Percentiles rank a stretch among this genome's conserved stretches.
Evolutionary conservation across 2,329 filamentous ascomycete genomes (phyloP).

Genomic region (Xylariaceae sp.): DNA sequence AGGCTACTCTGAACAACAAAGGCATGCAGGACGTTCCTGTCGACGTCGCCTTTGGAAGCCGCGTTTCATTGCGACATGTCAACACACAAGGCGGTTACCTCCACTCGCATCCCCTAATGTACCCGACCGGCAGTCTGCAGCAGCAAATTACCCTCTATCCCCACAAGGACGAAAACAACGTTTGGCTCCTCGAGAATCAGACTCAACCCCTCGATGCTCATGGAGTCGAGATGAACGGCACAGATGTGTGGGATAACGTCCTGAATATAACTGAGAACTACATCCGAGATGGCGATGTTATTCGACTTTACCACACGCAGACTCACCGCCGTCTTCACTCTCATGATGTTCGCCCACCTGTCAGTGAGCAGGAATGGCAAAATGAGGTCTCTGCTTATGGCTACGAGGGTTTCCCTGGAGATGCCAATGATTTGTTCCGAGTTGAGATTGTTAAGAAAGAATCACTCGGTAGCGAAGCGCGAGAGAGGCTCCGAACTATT

Average conservation of each 20-base stretch:
- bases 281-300: slow-evolving; percentile 73
- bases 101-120: slow-evolving; percentile 96
- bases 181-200: slow-evolving; percentile 92
- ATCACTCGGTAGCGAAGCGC: slow-evolving; percentile 73
- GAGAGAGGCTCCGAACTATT: slow-evolving; percentile 84
- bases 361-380: slow-evolving; percentile 89
- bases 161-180: slow-evolving; percentile 98
- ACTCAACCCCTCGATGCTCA: slow-evolving; percentile 80
- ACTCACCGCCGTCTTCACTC: slow-evolving; percentile 92
- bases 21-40: slow-evolving; percentile 92
- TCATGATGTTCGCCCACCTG: slow-evolving; percentile 83
- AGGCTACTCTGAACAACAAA: slow-evolving; percentile 94
- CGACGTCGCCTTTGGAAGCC: slow-evolving; percentile 85
- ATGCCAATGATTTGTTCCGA: slow-evolving; percentile 94
- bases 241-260: slow-evolving; percentile 76
- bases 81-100: slow-evolving; percentile 98
- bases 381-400: slow-evolving; percentile 96
- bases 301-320: slow-evolving; percentile 78
- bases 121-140: slow-evolving; percentile 94
- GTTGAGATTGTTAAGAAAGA: slow-evolving; percentile 90
- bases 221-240: slow-evolving; percentile 74
- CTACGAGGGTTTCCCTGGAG: slow-evolving; percentile 92
- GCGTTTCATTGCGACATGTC: slow-evolving; percentile 81
- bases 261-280: slow-evolving; percentile 54
- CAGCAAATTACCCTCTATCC: slow-evolving; percentile 98